Conservation (phyloP, 108 stramenopile genomes). For the Chaetoceros muelleri region DNA sequence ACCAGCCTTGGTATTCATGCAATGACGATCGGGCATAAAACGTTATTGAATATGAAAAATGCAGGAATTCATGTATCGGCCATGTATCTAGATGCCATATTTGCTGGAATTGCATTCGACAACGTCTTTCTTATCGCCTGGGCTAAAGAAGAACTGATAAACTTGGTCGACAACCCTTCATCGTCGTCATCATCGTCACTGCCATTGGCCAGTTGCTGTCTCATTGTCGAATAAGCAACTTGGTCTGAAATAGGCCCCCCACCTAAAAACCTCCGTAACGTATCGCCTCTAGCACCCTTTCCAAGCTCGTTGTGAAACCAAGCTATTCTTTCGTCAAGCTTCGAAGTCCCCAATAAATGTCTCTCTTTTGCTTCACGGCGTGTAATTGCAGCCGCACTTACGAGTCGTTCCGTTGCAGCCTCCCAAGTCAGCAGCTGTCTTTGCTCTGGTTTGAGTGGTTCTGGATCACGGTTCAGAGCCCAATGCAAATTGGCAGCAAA, state of each 20-base stretch:
- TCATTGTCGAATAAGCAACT: conserved; percentile 38
- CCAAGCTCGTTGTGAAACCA: conserved; percentile 68
- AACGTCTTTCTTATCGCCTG: conserved; percentile 37
- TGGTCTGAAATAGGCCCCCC: conserved; percentile 59
- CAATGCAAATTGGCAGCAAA: conserved; percentile 64
- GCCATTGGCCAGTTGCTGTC: conserved; percentile 15
- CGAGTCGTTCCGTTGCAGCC: conserved; percentile 69
- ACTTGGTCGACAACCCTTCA: conserved; percentile 36
- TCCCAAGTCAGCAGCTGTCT: conserved; percentile 65
- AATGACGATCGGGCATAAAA: too few species aligned
- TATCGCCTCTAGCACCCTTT: conserved; percentile 55
- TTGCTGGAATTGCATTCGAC: conserved; percentile 3
- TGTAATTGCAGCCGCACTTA: conserved; percentile 57
- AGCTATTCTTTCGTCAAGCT: conserved; percentile 66
- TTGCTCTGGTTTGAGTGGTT: conserved; percentile 45
- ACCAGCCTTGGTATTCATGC: too few species aligned
- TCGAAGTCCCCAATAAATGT: conserved; percentile 32
- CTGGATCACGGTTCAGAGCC: conserved; percentile 72
- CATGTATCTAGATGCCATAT: neutral
- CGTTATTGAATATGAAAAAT: too few species aligned
- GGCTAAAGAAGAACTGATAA: conserved; percentile 39
- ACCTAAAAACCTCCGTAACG: conserved; percentile 51
- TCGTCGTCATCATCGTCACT: conserved; percentile 24
- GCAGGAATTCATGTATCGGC: too few species aligned
- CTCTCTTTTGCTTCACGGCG: conserved; percentile 41